These are phyloP conservation scores for Pythium plurisporium DNA, from an alignment of 352 stramenopile species.

Conservation along the genomic window DNA sequence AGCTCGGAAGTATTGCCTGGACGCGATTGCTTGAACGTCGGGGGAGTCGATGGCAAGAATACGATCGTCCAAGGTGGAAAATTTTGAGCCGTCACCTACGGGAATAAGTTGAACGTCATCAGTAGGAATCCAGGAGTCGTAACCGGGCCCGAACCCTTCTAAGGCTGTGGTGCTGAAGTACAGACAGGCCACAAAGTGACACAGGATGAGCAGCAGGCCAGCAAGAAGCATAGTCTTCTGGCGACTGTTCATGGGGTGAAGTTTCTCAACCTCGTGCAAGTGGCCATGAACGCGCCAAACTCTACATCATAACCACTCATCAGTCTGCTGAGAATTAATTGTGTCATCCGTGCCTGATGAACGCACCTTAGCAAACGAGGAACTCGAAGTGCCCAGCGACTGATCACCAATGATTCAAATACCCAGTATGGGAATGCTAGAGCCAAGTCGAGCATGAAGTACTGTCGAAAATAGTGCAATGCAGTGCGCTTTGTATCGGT, in stretches of 20 bases:
- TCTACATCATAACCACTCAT: slow-evolving; percentile 24
- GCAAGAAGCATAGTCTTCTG: slow-evolving; percentile 42
- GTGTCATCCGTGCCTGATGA: slow-evolving; percentile 30
- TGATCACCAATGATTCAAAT: slow-evolving; percentile 22
- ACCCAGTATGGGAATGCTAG: slow-evolving; percentile 42
- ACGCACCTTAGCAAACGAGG: slow-evolving; percentile 3
- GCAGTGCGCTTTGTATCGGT: slow-evolving; percentile 34
- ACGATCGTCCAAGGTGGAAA: slow-evolving; percentile 20
- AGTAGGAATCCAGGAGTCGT: slow-evolving; percentile 45
- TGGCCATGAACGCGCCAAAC: slow-evolving; percentile 32
- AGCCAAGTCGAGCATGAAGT: slow-evolving; percentile 36
- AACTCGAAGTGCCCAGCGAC: slow-evolving; percentile 30
- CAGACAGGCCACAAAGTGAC: slow-evolving; percentile 60
- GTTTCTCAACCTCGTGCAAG: slow-evolving; percentile 42
- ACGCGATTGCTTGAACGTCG: slow-evolving; percentile 21
- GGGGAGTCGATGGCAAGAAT: slow-evolving; percentile 22
- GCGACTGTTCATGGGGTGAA: slow-evolving; percentile 43
- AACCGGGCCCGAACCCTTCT: slow-evolving; percentile 43
- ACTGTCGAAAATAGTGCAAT: slow-evolving; percentile 27
- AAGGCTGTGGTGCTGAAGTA: slow-evolving; percentile 56
- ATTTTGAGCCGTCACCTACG: slow-evolving; percentile 38
- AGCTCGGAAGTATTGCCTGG: slow-evolving; percentile 57
- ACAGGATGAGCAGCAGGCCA: slow-evolving; percentile 47
- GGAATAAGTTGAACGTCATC: slow-evolving; percentile 36
- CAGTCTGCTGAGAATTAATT: slow-evolving; percentile 23